Evolutionary conservation across 2,329 filamentous ascomycete species (phyloP), one percentile per base, ranked within the genome.

Genomic region (Zarea fungicola): DNA sequence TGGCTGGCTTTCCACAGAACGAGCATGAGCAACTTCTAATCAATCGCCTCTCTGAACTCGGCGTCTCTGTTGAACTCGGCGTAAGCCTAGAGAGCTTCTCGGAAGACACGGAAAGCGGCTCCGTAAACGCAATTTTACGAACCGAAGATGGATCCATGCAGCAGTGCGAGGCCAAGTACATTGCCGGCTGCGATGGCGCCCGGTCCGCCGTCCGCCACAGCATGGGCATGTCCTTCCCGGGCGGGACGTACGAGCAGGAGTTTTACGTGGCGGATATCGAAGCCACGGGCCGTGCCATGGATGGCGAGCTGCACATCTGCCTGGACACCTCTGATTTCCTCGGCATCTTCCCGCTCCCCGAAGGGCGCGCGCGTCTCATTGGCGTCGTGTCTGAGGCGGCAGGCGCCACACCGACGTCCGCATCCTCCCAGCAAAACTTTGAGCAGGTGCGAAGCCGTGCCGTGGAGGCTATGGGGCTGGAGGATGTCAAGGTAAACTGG

Each of bases 231-330:
- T 18, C 26, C 11, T 51, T 51, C 19, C 37, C 49, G 1, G 49
- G 49, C 29, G 37, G 40, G 13, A 47, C 39, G 9, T 51, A 51
- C 18, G 49, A 47, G 28, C 49, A 51, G 6, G n/a, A 22, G 0
- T 51, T 51, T 25, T 51, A 51, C 39, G 43, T 51, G 28, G 49
- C 49, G 8, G 49, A 51, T n/a, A 37, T 51, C 13, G 49, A 51
- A 11, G 49, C 41, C 16, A 41, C 36, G 2, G 49, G 49, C 7
- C 29, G 31, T 5, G 43, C 49, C n/a, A 47, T 51, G 36, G 14
- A 51, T 19, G 43, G 49, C 13, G 37, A 51, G 16, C 37, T 51
- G 7, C 35, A 51, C 9, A 11, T 51, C 7, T 47, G 49, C 23
- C 6, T 51, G 10, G 49, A 51, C 31, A 42, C 26, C 3, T 41